Base-by-base conservation (phyloP, 768 basidiomycete species). In the Suillus alpinus region DNA sequence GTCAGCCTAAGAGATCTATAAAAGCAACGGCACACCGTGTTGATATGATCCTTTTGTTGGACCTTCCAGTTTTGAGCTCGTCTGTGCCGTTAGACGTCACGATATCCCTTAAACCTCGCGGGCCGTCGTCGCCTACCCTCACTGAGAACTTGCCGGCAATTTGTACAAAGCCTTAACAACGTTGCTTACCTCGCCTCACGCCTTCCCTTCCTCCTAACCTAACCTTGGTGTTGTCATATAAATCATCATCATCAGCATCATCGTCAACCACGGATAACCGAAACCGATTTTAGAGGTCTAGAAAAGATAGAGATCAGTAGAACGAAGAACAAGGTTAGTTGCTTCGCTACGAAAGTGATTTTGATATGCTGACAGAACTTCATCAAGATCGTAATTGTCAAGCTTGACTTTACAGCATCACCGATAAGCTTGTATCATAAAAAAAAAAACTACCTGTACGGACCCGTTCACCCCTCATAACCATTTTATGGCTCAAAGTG, bases 401-500 rank as follows among this genome's bases (percentile, higher is more conserved):
- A 49, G 57, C 26, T 26, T 26, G n/a, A 23, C 51, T 18, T 62
- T 60, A 63, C 66, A 68, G 60, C 59, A 62, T 46, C 32, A n/a
- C 51, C 41, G 58, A 56, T 56, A 62, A 59, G 37, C 39, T 46
- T 59, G 60, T 3, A 26, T n/a, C n/a, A n/a, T n/a, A n/a, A 26
- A 26, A 26, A 65, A 49, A 59, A 50, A 49, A 43, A 68, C 65
- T 29, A 26, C 68, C 64, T 71, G 72, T 66, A 69, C 64, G 73
- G 73, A 65, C 63, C 71, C 66, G 66, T 66, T 66, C 63, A 64
- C 64, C 61, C 59, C 23, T 57, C 20, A 40, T 56, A 59, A 59
- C 49, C 49, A 65, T 57, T 61, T 65, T 50, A 75, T 80, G 77
- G 78, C 80, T 71, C 70, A 79, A 73, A 65, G 71, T 49, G 65